Conservation (phyloP, 2,329 filamentous ascomycete species). For the Lasiodiplodia theobromae region DNA sequence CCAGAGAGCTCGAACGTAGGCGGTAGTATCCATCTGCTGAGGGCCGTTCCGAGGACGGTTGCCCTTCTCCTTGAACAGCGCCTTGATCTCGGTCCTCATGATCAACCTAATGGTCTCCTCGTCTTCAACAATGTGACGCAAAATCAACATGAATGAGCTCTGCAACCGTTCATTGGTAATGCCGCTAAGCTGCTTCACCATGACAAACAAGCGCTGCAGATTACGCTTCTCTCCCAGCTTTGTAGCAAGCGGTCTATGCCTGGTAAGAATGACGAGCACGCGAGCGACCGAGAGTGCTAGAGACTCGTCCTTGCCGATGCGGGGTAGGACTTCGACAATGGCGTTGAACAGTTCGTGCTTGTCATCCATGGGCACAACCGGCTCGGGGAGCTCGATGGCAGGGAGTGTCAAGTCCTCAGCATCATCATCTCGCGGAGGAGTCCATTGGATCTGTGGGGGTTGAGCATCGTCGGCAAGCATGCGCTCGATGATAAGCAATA, state of each 20-base stretch:
- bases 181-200: constrained; percentile 90
- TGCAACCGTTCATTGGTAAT: constrained; percentile 78
- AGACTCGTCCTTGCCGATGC: constrained; percentile 84
- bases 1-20: constrained; percentile 78
- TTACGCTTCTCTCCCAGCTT: constrained; percentile 86
- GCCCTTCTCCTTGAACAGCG: constrained; percentile 69
- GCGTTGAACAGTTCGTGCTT: constrained; percentile 76
- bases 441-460: constrained; percentile 78
- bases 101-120: constrained; percentile 89
- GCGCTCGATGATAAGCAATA: constrained; percentile 88
- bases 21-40: constrained; percentile 67
- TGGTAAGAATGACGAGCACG: constrained; percentile 85
- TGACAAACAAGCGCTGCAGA: constrained; percentile 87
- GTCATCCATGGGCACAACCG: constrained; percentile 69
- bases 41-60: constrained; percentile 39
- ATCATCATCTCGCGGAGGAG: constrained; percentile 55
- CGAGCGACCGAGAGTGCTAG: constrained; percentile 84
- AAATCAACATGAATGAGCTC: constrained; percentile 79
- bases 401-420: constrained; percentile 58
- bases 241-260: constrained; percentile 76
- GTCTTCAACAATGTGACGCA: constrained; percentile 94
- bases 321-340: constrained; percentile 83
- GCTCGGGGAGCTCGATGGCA: constrained; percentile 65
- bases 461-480: constrained; percentile 89
- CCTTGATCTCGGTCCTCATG: constrained; percentile 86